Percentiles rank a stretch among this genome's conserved stretches.
These are phyloP conservation scores for Mucor lusitanicus DNA, from an alignment of 371 early-diverging fungal genomes.

Conservation along the genomic window DNA sequence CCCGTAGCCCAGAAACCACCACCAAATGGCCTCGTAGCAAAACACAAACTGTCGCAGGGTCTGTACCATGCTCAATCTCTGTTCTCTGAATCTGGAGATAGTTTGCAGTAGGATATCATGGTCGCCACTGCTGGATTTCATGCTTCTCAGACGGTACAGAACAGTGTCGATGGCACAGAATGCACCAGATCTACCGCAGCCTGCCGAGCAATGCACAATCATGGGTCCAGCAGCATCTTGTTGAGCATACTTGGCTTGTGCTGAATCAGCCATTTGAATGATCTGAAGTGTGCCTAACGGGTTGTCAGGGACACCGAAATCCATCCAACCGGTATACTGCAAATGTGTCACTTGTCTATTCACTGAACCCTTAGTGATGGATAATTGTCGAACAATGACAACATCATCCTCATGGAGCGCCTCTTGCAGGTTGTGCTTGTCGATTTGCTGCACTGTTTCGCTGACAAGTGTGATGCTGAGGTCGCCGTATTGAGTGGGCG, in stretches of 20 bases:
- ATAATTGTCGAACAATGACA: slow-evolving; percentile 28
- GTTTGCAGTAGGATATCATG: slow-evolving; percentile 64
- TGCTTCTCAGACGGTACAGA: slow-evolving; percentile 29
- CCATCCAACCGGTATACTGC: slow-evolving; percentile 92
- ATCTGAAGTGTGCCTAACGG: slow-evolving; percentile 62
- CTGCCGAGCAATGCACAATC: slow-evolving; percentile 97
- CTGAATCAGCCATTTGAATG: slow-evolving; percentile 60
- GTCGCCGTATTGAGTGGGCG: slow-evolving; percentile 42
- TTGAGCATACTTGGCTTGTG: slow-evolving; percentile 28
- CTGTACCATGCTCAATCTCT: slow-evolving; percentile 88
- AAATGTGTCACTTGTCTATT: slow-evolving; percentile 63
- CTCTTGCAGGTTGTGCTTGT: neutral
- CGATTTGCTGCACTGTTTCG: slow-evolving; percentile 26
- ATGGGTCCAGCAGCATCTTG: slow-evolving; percentile 57
- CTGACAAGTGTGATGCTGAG: slow-evolving; percentile 31
- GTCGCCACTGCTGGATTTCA: slow-evolving; percentile 3
- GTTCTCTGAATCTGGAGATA: slow-evolving; percentile 74
- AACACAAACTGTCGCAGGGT: slow-evolving; percentile 87
- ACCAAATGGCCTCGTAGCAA: slow-evolving; percentile 85
- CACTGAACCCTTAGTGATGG: slow-evolving; percentile 7
- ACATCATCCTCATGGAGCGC: slow-evolving; percentile 34
- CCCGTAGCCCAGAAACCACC: slow-evolving; percentile 50
- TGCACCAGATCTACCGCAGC: slow-evolving; percentile 96
- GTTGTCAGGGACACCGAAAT: slow-evolving; percentile 78
- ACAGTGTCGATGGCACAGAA: slow-evolving; percentile 86